Conservation (phyloP, 2,329 filamentous ascomycete species). For the Stachybotrys elegans region DNA sequence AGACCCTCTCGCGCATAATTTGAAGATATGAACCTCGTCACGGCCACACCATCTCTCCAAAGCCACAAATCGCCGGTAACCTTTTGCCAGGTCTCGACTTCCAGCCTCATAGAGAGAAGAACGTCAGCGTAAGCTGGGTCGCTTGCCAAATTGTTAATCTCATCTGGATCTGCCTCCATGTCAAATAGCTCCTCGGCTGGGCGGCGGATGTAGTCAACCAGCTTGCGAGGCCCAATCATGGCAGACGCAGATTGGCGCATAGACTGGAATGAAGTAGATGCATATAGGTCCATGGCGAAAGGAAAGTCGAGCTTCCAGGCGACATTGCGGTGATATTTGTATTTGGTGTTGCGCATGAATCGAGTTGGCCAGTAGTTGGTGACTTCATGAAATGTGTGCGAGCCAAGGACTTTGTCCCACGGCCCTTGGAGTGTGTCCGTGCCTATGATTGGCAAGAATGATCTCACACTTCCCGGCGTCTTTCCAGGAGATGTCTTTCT, state of each 20-base stretch:
- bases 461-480: conserved; percentile 22
- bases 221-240: conserved; percentile 29
- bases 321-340: conserved; percentile 47
- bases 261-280: conserved; percentile 35
- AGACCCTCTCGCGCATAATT: conserved; percentile 2
- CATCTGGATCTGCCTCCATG: conserved; percentile 36
- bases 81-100: conserved; percentile 3
- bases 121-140: neutral
- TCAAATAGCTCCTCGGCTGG: conserved; percentile 42
- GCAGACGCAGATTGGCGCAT: conserved; percentile 29
- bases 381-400: conserved; percentile 47
- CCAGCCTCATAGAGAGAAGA: neutral
- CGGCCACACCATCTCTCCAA: conserved; percentile 4
- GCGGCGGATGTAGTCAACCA: conserved; percentile 38
- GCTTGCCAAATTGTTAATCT: conserved; percentile 31
- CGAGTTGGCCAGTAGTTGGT: conserved; percentile 47
- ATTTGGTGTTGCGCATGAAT: conserved; percentile 33
- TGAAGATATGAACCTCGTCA: neutral
- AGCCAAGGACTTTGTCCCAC: conserved; percentile 39
- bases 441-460: conserved; percentile 31
- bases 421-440: conserved; percentile 10
- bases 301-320: conserved; percentile 45
- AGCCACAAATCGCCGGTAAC: conserved; percentile 3
- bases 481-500: conserved; percentile 9
- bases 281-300: conserved; percentile 41